Base-by-base conservation (phyloP, 1,284 basidiomycete species). In the Boletus mariae region DNA sequence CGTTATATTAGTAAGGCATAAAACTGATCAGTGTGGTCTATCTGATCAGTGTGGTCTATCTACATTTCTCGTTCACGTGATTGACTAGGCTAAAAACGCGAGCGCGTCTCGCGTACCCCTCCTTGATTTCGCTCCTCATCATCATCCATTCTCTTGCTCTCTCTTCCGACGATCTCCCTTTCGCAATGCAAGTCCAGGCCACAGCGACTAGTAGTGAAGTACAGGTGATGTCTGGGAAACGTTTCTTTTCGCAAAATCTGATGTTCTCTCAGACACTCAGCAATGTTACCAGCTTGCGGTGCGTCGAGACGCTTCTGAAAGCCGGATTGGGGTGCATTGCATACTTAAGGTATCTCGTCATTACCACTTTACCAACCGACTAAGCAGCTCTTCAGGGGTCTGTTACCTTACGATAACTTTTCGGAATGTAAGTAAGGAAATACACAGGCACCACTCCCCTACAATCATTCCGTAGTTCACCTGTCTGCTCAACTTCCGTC, bases 321-420 rank as follows among this genome's bases (percentile, higher is more conserved):
- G 86, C 90, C 10, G 85, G 87, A 8, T 68, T 92, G 45, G 88
- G 87, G 1, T 88, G 87, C 56, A 87, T 92, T 52, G 80, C 87
- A 20, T 92, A 84, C 65, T 70, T 92, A 50, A 80, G 88, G 88
- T 84, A 63, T 26, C 56, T 32, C 10, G 20, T 26, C 28, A 13
- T 12, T 1, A 8, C 28, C 29, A 9, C 20, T 52, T 42, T 31
- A 12, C 20, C 45, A 41, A 26, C 42, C 23, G n/a, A 47, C 61
- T 56, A 41, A 64, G 23, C 13, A 10, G 4, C 25, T 47, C 44
- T 51, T 52, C 55, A 69, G 69, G 53, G 69, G 68, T 37, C 69
- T 92, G 4, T 75, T 92, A 23, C 87, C 89, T 5, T 82, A 85
- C 32, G 87, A 91, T 47, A 90, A 91, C 60, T 92, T 92, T 62